Evolutionary conservation across 805 yeast species (phyloP).

Genomic region (Wickerhamiella spandovensis): DNA sequence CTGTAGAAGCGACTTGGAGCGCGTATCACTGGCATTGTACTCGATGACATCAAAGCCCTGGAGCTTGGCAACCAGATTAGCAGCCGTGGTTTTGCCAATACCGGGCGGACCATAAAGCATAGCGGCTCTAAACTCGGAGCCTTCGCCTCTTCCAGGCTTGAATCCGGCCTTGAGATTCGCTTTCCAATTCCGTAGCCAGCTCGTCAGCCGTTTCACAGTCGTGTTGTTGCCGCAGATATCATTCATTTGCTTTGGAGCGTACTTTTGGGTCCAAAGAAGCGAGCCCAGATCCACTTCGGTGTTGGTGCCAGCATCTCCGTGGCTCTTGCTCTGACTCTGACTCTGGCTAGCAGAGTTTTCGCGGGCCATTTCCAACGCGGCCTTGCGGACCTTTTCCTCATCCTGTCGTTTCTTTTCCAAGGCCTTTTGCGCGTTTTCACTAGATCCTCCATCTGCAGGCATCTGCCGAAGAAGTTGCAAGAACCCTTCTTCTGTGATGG

Average conservation of each 20-base stretch:
- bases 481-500: constrained; percentile 80
- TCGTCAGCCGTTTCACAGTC: constrained; percentile 46
- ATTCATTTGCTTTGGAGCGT: constrained; percentile 64
- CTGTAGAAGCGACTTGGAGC: constrained; percentile 69
- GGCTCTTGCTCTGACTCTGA: not conserved
- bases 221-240: constrained; percentile 91
- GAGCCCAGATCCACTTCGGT: not conserved
- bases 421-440: constrained; percentile 66
- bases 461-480: constrained; percentile 54
- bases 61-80: constrained; percentile 70
- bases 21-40: constrained; percentile 77
- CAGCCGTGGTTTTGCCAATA: constrained; percentile 82
- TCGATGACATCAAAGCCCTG: constrained; percentile 73
- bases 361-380: constrained; percentile 16
- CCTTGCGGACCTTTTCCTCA: constrained; percentile 37
- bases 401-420: constrained; percentile 54
- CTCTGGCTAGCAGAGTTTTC: not conserved
- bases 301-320: not conserved
- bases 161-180: constrained; percentile 41
- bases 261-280: constrained; percentile 82
- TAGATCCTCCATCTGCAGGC: constrained; percentile 89
- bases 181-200: constrained; percentile 75
- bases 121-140: constrained; percentile 62
- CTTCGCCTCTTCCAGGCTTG: constrained; percentile 44
- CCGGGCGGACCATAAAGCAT: constrained; percentile 91